phyloP scores from a whole-genome alignment of 306 rosid genomes.

The Macrotyloma uniflorum region DNA sequence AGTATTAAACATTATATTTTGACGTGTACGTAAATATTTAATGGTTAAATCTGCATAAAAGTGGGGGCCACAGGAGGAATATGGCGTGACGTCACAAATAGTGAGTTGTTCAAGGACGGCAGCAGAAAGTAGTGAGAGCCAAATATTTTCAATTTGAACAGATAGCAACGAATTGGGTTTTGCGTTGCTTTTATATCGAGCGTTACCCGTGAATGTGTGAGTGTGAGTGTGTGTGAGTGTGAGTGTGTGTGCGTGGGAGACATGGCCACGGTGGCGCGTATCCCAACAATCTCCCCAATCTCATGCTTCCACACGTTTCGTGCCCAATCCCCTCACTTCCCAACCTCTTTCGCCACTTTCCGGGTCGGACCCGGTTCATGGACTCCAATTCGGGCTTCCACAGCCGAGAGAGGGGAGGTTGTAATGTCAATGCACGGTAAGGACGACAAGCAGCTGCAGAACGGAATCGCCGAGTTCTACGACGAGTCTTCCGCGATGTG shows the following conservation, averaged over 20 bases:
- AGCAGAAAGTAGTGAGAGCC: neutral
- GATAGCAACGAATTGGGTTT: neutral
- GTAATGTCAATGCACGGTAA: neutral
- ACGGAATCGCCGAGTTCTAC: conserved; percentile 86
- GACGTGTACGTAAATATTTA: too few species aligned
- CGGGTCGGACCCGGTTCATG: neutral
- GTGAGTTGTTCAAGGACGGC: neutral
- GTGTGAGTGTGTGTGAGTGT: neutral
- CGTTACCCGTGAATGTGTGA: neutral
- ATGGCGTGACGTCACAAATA: neutral
- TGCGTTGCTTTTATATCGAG: neutral
- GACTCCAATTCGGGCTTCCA: neutral
- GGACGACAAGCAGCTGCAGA: conserved; percentile 35
- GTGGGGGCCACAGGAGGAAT: neutral
- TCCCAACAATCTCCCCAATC: neutral
- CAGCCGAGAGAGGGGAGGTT: neutral
- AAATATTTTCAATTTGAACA: neutral
- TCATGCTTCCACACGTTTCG: neutral
- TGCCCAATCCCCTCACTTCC: neutral
- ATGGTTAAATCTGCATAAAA: neutral
- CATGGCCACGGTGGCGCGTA: neutral
- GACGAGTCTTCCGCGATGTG: conserved; percentile 82
- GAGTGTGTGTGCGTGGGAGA: neutral
- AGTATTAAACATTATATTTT: too few species aligned
- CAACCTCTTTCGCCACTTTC: neutral